Conservation (phyloP, 31 red algal genomes). For the Endocladia muricata region DNA sequence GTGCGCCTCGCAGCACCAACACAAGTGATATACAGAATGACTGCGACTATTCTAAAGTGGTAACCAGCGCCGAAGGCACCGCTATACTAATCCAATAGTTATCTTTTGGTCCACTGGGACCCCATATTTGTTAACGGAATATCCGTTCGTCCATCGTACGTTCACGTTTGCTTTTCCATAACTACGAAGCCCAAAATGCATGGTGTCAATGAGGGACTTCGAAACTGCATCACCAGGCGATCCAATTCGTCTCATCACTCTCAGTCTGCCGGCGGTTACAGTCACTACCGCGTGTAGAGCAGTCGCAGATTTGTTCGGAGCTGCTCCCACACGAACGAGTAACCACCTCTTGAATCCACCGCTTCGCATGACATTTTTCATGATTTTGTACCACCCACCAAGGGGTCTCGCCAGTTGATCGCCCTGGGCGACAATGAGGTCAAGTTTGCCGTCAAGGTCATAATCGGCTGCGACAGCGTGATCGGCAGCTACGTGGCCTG, state of each 20-base stretch:
- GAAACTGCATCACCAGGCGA: not conserved
- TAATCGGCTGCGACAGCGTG: conserved; percentile 25
- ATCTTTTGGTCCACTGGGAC: not conserved
- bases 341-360: conserved; percentile 12
- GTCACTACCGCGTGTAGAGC: conserved; percentile 27
- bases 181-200: conserved; percentile 24
- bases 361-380: conserved; percentile 19
- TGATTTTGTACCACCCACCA: conserved; percentile 7
- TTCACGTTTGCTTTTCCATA: not conserved
- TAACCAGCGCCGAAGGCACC: too few relatives aligned
- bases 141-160: conserved; percentile 16
- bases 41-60: too few relatives aligned
- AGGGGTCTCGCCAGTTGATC: not conserved
- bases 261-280: not conserved
- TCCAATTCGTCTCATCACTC: conserved; percentile 16
- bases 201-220: not conserved
- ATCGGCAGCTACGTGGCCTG: conserved; percentile 5
- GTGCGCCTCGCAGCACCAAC: too few relatives aligned
- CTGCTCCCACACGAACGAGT: conserved; percentile 20
- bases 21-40: too few relatives aligned
- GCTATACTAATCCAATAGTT: not conserved
- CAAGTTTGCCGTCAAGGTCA: conserved; percentile 47
- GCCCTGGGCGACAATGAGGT: conserved; percentile 43
- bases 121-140: not conserved
- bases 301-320: conserved; percentile 1